Percentiles rank a stretch among this genome's conserved stretches.
Conservation (phyloP, 192 early-diverging fungal species). For the Obelidium mucronatum region DNA sequence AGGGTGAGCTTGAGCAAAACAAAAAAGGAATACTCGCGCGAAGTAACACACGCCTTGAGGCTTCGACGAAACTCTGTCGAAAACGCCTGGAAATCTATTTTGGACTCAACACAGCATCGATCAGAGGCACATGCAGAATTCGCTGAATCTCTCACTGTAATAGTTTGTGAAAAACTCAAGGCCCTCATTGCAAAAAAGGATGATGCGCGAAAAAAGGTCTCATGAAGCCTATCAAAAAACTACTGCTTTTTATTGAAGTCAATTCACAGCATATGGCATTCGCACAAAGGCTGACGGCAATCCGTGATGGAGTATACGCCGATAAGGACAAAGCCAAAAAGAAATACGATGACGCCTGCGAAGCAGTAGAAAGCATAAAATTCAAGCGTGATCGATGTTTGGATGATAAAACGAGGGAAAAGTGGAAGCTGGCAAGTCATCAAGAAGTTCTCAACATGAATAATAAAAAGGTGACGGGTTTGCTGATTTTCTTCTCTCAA, state of each 20-base stretch:
- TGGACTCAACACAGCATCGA: constrained; percentile 63
- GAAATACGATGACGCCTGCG: constrained; percentile 72
- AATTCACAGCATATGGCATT: constrained; percentile 68
- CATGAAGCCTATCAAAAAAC: background rate
- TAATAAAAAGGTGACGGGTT: constrained; percentile 55
- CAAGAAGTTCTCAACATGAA: constrained; percentile 75
- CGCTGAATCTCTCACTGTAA: constrained; percentile 59
- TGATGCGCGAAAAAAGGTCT: constrained; percentile 74
- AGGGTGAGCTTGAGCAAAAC: background rate
- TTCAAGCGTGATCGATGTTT: constrained; percentile 60
- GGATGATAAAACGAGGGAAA: constrained; percentile 69
- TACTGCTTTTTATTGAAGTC: background rate
- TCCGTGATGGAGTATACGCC: constrained; percentile 64
- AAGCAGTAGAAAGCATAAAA: constrained; percentile 66
- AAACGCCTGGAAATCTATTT: constrained; percentile 64
- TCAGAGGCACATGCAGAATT: constrained; percentile 56
- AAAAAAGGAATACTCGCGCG: background rate
- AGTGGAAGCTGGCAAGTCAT: constrained; percentile 48
- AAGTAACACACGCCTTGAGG: background rate
- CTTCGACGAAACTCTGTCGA: constrained; percentile 54
- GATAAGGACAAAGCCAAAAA: constrained; percentile 71
- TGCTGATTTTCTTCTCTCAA: background rate
- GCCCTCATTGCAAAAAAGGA: constrained; percentile 63
- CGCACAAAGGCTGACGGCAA: constrained; percentile 60
- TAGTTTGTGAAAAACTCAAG: constrained; percentile 66